Percentiles rank a stretch among this genome's conserved stretches.
These are phyloP conservation scores for Reticulascus tulasneorum DNA, from an alignment of 2,329 filamentous ascomycete species.

Conservation along the genomic window DNA sequence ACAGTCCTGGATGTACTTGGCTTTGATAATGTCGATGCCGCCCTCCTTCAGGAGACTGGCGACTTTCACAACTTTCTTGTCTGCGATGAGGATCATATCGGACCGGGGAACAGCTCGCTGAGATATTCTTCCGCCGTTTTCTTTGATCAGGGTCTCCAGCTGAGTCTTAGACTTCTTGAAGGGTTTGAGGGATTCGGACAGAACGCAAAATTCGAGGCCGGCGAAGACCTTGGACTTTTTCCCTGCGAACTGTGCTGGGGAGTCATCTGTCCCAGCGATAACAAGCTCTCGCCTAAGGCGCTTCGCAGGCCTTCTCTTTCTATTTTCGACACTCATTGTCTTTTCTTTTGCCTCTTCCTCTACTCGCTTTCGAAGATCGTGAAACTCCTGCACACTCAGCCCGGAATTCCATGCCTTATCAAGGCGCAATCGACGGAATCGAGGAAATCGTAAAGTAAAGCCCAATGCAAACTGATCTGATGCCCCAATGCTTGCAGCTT, in stretches of 20 bases:
- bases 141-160: constrained; percentile 76
- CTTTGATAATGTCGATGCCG: constrained; percentile 68
- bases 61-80: constrained; percentile 77
- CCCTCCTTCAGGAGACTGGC: constrained; percentile 75
- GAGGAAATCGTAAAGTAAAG: constrained; percentile 82
- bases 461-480: constrained; percentile 76
- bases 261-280: constrained; percentile 66
- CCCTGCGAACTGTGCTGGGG: constrained; percentile 43
- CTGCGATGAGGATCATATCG: constrained; percentile 69
- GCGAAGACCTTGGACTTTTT: constrained; percentile 65
- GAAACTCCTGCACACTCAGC: constrained; percentile 73
- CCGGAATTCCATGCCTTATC: constrained; percentile 83
- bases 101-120: constrained; percentile 64
- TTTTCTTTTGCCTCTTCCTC: constrained; percentile 71
- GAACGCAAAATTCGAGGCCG: constrained; percentile 74
- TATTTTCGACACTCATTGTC: constrained; percentile 72
- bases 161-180: constrained; percentile 72
- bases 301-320: constrained; percentile 51
- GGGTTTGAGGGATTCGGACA: constrained; percentile 70
- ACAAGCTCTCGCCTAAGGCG: constrained; percentile 64
- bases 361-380: constrained; percentile 62
- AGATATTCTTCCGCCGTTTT: constrained; percentile 74
- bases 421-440: constrained; percentile 76
- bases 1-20: constrained; percentile 81
- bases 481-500: constrained; percentile 72